Evolutionary conservation across 2,329 filamentous ascomycete species (phyloP), one percentile per base, ranked within the genome.

Genomic region (Thyridium curvatum): DNA sequence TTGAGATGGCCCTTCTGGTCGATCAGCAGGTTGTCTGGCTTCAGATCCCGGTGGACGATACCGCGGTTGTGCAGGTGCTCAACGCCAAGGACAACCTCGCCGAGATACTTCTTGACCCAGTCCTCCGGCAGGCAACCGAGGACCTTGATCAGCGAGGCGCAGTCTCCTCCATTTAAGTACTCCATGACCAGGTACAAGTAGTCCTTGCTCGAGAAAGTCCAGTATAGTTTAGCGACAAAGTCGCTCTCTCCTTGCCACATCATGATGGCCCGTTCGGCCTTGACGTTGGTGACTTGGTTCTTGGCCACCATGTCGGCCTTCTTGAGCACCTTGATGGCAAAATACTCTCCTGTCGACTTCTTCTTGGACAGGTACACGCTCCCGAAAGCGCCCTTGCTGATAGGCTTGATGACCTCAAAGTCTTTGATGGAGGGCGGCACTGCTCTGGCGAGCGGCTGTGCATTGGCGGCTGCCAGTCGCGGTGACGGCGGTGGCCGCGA

Each of bases 271-370:
- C 93, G 79, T 64, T 98, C 93, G 8, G 94, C 93, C 64, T 98
- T 97, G 54, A 98, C 93, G 55, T 98, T 98, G 50, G 93, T 95
- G 51, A 98, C 90, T 59, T 98, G 93, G 59, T 98, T 98, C 65
- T 98, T 98, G 45, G 93, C 93, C 46, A 98, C 88, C 93, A 98
- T 98, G 69, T 98, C 93, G n/a, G 93, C 90, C 64, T 98, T 98
- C 59, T 97, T 97, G 43, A 98, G 64, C 1, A 97, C 93, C 58
- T 98, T 98, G 67, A 98, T 97, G 9, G 93, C 93, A 59, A 91
- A 98, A 61, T 98, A 98, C 54, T 98, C 93, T 34, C 90, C 91
- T 1, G 94, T 98, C 0, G 88, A 93, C 62, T 96, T 97, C 72
- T 98, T 98, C 67, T 97, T 98, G 1, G 93, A 91, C 26, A 98